Base-by-base conservation (phyloP, 1,284 basidiomycete species). In the Naganishia sp. region DNA sequence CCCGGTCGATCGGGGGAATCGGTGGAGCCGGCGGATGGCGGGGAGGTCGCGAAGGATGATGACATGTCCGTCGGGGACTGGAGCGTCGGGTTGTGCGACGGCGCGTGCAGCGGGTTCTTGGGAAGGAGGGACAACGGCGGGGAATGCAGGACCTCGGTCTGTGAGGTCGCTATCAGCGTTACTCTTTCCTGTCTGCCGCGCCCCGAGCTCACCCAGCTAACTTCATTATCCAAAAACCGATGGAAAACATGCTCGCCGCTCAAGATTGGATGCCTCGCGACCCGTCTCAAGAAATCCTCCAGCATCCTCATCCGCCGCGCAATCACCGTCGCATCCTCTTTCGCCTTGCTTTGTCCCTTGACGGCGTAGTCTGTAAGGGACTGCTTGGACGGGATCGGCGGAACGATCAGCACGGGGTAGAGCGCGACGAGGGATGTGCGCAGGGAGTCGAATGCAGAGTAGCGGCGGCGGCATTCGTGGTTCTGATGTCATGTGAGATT, bases 301-400 rank as follows among this genome's bases (percentile, higher is more conserved):
- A 99, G 84, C 87, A 98, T 92, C 46, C 96, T 87, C 77, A 93
- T 95, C 57, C 96, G 85, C 66, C 90, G 84, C 0, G 92, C 87
- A 75, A 99, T 97, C 81, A 98, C 88, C 2, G 88, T 87, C 1
- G 89, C 87, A 75, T 99, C 96, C 75, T 99, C 94, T 76, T 96
- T 98, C 13, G 95, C 95, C 80, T 95, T 97, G 18, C 85, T 88
- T 76, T 97, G 95, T 5, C 79, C 79, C 81, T 98, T 97, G 68
- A 94, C 89, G 0, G 96, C 96, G 82, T 99, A 99, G 75, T 99
- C 96, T 32, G 92, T 87, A 35, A 99, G 83, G 2, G 89, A 90
- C 81, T 99, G 94, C 81, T 99, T 99, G 4, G 91, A 94, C 0
- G 96, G 96, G 69, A 99, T 96, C 43, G 96, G 96, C 0, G 96